A percentile compares a stretch with the other conserved stretches of the same genome.
Evolutionary conservation across 2,329 filamentous ascomycete genomes (phyloP).

Genomic region (Aspergillus carbonarius): DNA sequence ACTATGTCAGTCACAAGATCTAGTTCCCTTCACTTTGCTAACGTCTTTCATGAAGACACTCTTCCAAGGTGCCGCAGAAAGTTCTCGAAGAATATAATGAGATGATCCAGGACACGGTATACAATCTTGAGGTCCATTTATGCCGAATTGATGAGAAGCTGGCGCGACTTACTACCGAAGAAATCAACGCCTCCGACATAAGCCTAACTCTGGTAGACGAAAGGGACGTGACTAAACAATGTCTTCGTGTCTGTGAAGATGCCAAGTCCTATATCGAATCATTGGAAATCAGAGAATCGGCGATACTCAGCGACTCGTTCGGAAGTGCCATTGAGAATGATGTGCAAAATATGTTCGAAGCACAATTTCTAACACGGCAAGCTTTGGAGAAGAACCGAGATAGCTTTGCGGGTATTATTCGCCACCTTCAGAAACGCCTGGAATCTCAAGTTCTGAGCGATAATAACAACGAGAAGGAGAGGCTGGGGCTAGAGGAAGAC

Average conservation of each 20-base stretch:
- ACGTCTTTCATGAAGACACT: constrained; percentile 28
- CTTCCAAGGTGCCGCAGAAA: constrained; percentile 28
- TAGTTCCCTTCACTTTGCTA: constrained; percentile 17
- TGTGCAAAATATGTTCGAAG: constrained; percentile 28
- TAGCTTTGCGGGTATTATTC: constrained; percentile 32
- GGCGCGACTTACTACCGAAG: constrained; percentile 18
- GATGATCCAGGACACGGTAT: constrained; percentile 39
- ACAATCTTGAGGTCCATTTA: constrained; percentile 37
- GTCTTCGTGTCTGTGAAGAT: constrained; percentile 42
- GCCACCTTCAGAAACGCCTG: constrained; percentile 35
- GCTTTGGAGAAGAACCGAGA: constrained; percentile 33
- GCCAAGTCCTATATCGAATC: constrained; percentile 33
- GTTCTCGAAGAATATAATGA: constrained; percentile 40
- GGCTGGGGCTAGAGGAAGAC: constrained; percentile 34
- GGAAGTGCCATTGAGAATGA: constrained; percentile 11
- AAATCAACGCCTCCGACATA: constrained; percentile 16
- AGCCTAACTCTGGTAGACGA: constrained; percentile 38
- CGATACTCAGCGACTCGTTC: background rate
- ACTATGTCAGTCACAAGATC: constrained; percentile 33
- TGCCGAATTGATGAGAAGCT: constrained; percentile 40
- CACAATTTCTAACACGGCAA: constrained; percentile 33
- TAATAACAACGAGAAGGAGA: constrained; percentile 21
- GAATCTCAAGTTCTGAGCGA: constrained; percentile 23
- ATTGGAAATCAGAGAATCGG: background rate
- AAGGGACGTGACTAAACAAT: constrained; percentile 39